Conservation (phyloP, 129 eudicot genomes). For the Dittrichia graveolens region DNA sequence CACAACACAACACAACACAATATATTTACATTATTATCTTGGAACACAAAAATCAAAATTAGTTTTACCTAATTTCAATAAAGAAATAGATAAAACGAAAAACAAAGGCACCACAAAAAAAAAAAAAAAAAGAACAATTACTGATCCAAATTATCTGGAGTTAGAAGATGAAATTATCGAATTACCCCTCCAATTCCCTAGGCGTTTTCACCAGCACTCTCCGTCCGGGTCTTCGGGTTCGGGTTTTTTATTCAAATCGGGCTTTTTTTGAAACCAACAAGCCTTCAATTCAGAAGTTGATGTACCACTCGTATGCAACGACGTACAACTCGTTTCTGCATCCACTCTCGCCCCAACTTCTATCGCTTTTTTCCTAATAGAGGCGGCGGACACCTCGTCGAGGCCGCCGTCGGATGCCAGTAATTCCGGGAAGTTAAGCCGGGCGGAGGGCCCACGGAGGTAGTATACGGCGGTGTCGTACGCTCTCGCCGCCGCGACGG, state of each 20-base stretch:
- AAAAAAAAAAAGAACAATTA: neutral
- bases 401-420: slow-evolving; percentile 29
- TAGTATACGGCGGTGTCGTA: slow-evolving; percentile 61
- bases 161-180: neutral
- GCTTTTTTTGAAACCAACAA: slow-evolving; percentile 64
- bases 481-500: slow-evolving; percentile 61
- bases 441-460: slow-evolving; percentile 63
- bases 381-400: slow-evolving; percentile 42
- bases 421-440: slow-evolving; percentile 49
- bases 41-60: slow-evolving; percentile 11
- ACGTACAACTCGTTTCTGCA: slow-evolving; percentile 34
- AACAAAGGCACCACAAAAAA: neutral
- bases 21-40: neutral
- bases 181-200: slow-evolving; percentile 2
- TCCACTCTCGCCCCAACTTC: slow-evolving; percentile 62
- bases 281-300: slow-evolving; percentile 40
- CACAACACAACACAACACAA: neutral
- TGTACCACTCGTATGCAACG: slow-evolving; percentile 23
- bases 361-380: slow-evolving; percentile 48
- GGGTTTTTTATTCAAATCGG: slow-evolving; percentile 80
- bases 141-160: too few relatives aligned
- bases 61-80: neutral
- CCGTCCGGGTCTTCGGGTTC: slow-evolving; percentile 74
- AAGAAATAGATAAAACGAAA: slow-evolving; percentile 11
- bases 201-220: slow-evolving; percentile 35